These are phyloP conservation scores for Pittosporum tobira DNA, from an alignment of 129 eudicot species.

Conservation along the genomic window DNA sequence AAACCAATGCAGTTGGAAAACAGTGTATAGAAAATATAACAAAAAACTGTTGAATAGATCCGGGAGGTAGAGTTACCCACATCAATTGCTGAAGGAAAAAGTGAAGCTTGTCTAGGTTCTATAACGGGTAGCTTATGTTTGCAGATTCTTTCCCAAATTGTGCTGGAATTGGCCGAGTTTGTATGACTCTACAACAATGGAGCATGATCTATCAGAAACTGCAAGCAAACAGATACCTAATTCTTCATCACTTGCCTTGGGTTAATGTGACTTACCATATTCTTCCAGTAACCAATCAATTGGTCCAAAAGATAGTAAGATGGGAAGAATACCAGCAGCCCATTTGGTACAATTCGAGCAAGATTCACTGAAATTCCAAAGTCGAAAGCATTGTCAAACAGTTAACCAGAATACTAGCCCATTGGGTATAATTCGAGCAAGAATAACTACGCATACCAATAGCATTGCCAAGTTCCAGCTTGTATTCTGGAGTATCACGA, in stretches of 20 bases:
- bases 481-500: slow-evolving; percentile 85
- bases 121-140: slow-evolving; percentile 82
- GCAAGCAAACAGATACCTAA: slow-evolving; percentile 6
- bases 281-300: slow-evolving; percentile 81
- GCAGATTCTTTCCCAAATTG: slow-evolving; percentile 95
- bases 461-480: slow-evolving; percentile 82
- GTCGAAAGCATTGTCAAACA: slow-evolving; percentile 8
- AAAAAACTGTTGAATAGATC: background rate
- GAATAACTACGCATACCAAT: slow-evolving; percentile 92
- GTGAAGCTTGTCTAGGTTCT: slow-evolving; percentile 94
- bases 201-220: slow-evolving; percentile 13
- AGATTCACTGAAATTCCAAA: slow-evolving; percentile 59
- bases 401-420: background rate
- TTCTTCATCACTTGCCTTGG: background rate
- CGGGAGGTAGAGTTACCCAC: slow-evolving; percentile 27
- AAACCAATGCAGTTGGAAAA: slow-evolving; percentile 6
- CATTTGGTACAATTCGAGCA: slow-evolving; percentile 97
- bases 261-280: slow-evolving; percentile 44
- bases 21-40: slow-evolving; percentile 1
- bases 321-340: slow-evolving; percentile 88
- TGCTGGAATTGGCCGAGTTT: slow-evolving; percentile 38
- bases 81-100: slow-evolving; percentile 77
- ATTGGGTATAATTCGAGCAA: no score
- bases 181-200: slow-evolving; percentile 38
- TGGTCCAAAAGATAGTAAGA: slow-evolving; percentile 83